Base-by-base conservation (phyloP, 805 yeast species). In the Saccharomyces jurei region DNA sequence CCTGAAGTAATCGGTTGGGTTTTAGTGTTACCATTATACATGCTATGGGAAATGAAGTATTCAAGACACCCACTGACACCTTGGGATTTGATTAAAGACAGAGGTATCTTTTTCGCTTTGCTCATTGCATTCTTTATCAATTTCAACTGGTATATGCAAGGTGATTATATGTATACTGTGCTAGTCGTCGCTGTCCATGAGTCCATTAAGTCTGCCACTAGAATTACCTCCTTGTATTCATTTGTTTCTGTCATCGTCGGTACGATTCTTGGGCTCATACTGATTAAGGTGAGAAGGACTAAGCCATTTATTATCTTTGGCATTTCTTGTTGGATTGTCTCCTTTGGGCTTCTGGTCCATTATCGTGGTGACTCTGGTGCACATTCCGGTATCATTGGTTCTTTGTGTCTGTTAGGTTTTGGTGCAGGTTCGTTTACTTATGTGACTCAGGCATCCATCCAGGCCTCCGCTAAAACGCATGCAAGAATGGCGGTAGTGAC, bases 381-480 rank as follows among this genome's bases (percentile, higher is more conserved):
- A 26, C 71, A 74, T 50, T 61, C 74, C 48, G 90, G 89, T 59
- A 74, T 85, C 54, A 81, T 86, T 65, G 90, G 85, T 14, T 80
- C 84, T 5, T 74, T 81, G 59, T 79, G 84, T 64, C 64, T 86
- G 21, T 68, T 83, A 59, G 91, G 91, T 60, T 77, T 86, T 55
- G 90, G 89, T 61, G 87, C 87, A 48, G 88, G 88, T 17, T 80
- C 85, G 67, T 82, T 84, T 74, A 81, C 88, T 14, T 83, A 82
- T 62, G 77, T 86, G 4, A 75, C 82, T 10, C 86, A 82, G 64
- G 81, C 81, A 5, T 77, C 86, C 47, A 77, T 82, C 57, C 82
- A 81, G 63, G 74, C 87, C 0, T 74, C 80, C 54, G 77, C 81
- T 36, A 77, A 73, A 58, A 55, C 52, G 28, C 90, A 84, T 68